Conservation (phyloP, 768 basidiomycete species). For the Panaeolus papilionaceus region DNA sequence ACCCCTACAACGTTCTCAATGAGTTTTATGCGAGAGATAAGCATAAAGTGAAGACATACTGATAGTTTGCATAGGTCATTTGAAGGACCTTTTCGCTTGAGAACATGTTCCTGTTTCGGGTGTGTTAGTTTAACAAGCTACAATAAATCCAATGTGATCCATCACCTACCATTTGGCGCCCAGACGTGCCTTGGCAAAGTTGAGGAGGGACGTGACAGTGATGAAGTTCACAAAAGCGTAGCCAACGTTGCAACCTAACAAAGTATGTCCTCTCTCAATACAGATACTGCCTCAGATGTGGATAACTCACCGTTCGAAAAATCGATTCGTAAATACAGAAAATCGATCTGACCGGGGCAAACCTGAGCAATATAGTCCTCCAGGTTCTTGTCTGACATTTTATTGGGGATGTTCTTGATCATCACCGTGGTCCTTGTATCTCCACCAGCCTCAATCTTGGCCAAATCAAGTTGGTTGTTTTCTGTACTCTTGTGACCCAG, state of each 20-base stretch:
- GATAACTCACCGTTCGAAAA: conserved; percentile 71
- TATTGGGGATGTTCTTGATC: conserved; percentile 94
- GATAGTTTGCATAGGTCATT: conserved; percentile 93
- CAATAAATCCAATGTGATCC: not conserved
- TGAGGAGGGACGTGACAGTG: conserved; percentile 73
- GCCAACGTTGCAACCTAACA: conserved; percentile 76
- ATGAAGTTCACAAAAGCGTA: conserved; percentile 94
- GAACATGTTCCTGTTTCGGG: conserved; percentile 78
- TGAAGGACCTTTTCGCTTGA: conserved; percentile 90
- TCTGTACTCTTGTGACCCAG: conserved; percentile 22
- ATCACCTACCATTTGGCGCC: conserved; percentile 79
- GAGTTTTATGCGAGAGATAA: conserved; percentile 15
- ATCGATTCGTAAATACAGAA: conserved; percentile 88
- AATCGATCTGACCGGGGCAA: conserved; percentile 81
- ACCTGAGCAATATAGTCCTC: conserved; percentile 71
- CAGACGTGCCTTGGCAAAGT: conserved; percentile 74
- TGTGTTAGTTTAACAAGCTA: not conserved
- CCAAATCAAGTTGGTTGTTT: conserved; percentile 63
- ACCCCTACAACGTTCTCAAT: conserved; percentile 54
- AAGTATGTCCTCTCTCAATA: conserved; percentile 1
- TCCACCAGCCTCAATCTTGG: conserved; percentile 74
- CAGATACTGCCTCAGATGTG: not conserved
- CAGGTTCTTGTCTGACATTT: conserved; percentile 82
- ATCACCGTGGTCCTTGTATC: conserved; percentile 88
- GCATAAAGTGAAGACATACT: conserved; percentile 56